Evolutionary conservation across 1,284 basidiomycete genomes (phyloP).

Genomic region (Sutorius eximius): DNA sequence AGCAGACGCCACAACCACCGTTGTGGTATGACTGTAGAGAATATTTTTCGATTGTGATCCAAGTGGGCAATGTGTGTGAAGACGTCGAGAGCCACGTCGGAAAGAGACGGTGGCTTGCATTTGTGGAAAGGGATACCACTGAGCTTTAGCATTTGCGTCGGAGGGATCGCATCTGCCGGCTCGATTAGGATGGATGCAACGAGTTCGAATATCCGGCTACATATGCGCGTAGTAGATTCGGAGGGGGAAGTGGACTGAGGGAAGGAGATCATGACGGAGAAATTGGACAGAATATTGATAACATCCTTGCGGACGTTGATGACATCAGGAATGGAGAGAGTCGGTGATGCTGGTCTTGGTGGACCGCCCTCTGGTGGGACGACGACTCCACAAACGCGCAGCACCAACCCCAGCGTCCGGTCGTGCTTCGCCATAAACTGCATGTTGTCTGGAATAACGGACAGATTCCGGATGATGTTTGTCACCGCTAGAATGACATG

Average conservation of each 20-base stretch:
- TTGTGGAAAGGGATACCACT: constrained; percentile 44
- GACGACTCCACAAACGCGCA: constrained; percentile 60
- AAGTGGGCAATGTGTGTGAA: constrained; percentile 75
- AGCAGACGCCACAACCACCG: constrained; percentile 64
- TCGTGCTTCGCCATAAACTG: constrained; percentile 66
- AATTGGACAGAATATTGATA: constrained; percentile 69
- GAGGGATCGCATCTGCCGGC: constrained; percentile 62
- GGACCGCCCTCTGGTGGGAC: constrained; percentile 40
- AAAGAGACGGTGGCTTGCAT: constrained; percentile 57
- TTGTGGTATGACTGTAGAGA: constrained; percentile 61
- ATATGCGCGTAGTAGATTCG: constrained; percentile 44
- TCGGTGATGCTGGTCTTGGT: constrained; percentile 49
- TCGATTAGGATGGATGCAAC: constrained; percentile 78
- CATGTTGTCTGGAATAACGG: constrained; percentile 72
- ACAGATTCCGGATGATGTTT: constrained; percentile 87
- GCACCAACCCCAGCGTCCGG: constrained; percentile 63
- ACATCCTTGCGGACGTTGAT: constrained; percentile 78
- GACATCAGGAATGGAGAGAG: constrained; percentile 69
- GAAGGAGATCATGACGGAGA: constrained; percentile 57
- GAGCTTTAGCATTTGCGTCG: constrained; percentile 55
- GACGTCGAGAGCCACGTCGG: constrained; percentile 80
- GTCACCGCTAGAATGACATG: constrained; percentile 71
- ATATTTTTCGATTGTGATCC: constrained; percentile 79
- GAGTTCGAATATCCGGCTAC: constrained; percentile 63
- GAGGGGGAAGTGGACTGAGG: constrained; percentile 37